These are phyloP conservation scores for Globisporangium solare DNA, from an alignment of 352 stramenopile genomes.

Conservation along the genomic window DNA sequence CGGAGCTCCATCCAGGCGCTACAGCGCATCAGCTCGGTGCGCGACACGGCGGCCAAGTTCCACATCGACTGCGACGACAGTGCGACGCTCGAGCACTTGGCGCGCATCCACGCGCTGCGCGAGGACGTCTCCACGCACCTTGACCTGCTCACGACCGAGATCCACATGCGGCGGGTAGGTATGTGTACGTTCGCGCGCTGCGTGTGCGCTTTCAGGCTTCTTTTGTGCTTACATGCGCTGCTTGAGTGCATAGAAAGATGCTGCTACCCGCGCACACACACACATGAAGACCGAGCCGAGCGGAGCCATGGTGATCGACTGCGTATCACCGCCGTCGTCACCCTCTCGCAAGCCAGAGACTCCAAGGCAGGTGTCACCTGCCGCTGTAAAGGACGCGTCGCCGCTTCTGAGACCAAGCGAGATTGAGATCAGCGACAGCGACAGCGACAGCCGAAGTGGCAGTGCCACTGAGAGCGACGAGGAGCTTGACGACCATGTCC, in stretches of 20 bases:
- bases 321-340: slow-evolving; percentile 1
- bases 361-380: background rate
- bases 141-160: slow-evolving; percentile 7
- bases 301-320: background rate
- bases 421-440: slow-evolving; percentile 4
- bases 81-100: slow-evolving; percentile 4
- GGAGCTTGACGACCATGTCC: background rate
- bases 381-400: background rate
- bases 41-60: slow-evolving; percentile 10
- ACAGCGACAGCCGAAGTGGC: background rate
- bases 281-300: background rate
- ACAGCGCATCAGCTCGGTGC: slow-evolving; percentile 13
- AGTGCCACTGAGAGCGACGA: slow-evolving; percentile 8
- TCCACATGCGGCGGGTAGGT: slow-evolving; percentile 3
- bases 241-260: slow-evolving; percentile 2
- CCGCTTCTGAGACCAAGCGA: background rate
- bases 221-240: background rate
- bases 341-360: background rate
- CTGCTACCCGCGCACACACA: background rate
- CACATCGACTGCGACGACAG: slow-evolving; percentile 10
- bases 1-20: slow-evolving; percentile 3
- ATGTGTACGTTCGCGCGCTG: too few relatives aligned
- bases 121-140: slow-evolving; percentile 5
- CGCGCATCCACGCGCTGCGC: slow-evolving; percentile 11
- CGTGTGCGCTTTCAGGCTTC: background rate